Evolutionary conservation across 805 yeast genomes (phyloP).

Genomic region (Saccharomycopsis fermentans): DNA sequence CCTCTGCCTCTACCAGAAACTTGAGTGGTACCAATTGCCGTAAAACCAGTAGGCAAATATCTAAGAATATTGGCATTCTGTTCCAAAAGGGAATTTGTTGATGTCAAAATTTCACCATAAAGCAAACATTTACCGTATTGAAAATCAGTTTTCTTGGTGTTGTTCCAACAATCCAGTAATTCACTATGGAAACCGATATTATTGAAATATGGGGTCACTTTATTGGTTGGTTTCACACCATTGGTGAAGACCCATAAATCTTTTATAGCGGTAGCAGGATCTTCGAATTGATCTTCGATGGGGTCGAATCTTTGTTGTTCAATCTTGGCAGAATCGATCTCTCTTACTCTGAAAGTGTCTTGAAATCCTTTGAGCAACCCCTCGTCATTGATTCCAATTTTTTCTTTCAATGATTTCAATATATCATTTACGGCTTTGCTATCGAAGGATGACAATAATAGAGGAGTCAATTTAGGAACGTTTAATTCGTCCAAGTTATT

Average conservation of each 20-base stretch:
- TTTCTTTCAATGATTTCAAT: slow-evolving; percentile 24
- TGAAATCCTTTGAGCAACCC: slow-evolving; percentile 32
- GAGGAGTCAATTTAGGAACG: slow-evolving; percentile 61
- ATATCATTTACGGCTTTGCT: slow-evolving; percentile 26
- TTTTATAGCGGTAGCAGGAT: slow-evolving; percentile 47
- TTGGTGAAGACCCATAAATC: slow-evolving; percentile 39
- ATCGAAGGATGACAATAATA: slow-evolving; percentile 39
- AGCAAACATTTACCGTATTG: slow-evolving; percentile 51
- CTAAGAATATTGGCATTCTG: slow-evolving; percentile 51
- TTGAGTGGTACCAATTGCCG: slow-evolving; percentile 70
- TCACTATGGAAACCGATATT: slow-evolving; percentile 42
- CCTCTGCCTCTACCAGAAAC: slow-evolving; percentile 91
- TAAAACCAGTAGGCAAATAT: slow-evolving; percentile 55
- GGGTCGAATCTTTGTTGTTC: slow-evolving; percentile 8
- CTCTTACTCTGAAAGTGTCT: slow-evolving; percentile 19
- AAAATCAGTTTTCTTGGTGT: slow-evolving; percentile 21
- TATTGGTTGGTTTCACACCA: slow-evolving; percentile 38
- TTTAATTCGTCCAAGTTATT: slow-evolving; percentile 38
- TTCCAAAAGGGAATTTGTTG: slow-evolving; percentile 75
- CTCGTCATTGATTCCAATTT: slow-evolving; percentile 28
- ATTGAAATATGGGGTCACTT: slow-evolving; percentile 65
- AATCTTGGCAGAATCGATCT: slow-evolving; percentile 10
- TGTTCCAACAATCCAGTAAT: slow-evolving; percentile 29
- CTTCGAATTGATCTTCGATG: slow-evolving; percentile 30
- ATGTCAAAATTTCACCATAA: slow-evolving; percentile 84